Conservation (phyloP, 1,139 yeast species). For the Insectozyma bohioensis region DNA sequence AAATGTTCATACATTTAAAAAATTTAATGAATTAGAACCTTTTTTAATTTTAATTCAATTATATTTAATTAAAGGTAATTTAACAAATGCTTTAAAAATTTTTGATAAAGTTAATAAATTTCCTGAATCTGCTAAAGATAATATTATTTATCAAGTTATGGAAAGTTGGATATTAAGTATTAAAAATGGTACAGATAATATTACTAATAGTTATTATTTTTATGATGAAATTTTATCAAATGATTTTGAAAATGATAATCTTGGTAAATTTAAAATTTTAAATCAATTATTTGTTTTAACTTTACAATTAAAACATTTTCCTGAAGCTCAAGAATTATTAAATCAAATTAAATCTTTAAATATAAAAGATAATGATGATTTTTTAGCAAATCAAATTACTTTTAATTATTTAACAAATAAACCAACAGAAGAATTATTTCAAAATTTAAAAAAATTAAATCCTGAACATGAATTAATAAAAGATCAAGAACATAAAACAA, state of each 20-base stretch:
- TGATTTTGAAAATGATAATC: constrained; percentile 44
- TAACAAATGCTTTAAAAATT: constrained; percentile 35
- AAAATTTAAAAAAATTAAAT: constrained; percentile 39
- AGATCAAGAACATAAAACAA: constrained; percentile 53
- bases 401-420: constrained; percentile 49
- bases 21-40: constrained; percentile 42
- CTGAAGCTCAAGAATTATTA: constrained; percentile 49
- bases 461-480: constrained; percentile 51
- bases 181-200: constrained; percentile 55
- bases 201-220: constrained; percentile 65
- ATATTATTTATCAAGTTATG: constrained; percentile 62
- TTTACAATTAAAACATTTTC: constrained; percentile 44
- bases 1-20: constrained; percentile 14
- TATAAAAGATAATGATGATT: constrained; percentile 44
- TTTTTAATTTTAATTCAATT: constrained; percentile 45
- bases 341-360: constrained; percentile 41
- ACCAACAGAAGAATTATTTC: constrained; percentile 38
- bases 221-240: constrained; percentile 67
- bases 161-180: constrained; percentile 64
- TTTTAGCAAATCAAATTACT: constrained; percentile 58
- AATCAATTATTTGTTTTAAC: constrained; percentile 42
- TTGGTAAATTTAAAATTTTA: constrained; percentile 38
- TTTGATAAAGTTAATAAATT: constrained; percentile 41
- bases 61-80: constrained; percentile 40
- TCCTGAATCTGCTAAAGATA: constrained; percentile 54